These are phyloP conservation scores for Parmelia sp. DNA, from an alignment of 495 filamentous ascomycete genomes.

Conservation along the genomic window DNA sequence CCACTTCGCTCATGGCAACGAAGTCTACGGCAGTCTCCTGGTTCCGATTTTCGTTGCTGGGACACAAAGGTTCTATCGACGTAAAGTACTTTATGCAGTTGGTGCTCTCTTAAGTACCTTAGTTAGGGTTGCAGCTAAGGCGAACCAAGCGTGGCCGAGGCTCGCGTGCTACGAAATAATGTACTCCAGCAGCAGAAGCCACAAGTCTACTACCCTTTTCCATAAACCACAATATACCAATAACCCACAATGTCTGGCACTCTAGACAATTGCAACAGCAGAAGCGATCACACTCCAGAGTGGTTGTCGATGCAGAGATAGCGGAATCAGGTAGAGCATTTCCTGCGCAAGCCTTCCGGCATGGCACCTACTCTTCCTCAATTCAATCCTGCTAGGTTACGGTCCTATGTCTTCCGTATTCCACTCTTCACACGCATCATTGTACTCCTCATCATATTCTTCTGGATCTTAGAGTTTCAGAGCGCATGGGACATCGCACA, in stretches of 20 bases:
- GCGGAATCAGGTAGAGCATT: not conserved
- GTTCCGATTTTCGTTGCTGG: not conserved
- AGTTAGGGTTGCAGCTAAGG: constrained; percentile 13
- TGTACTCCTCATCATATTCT: constrained; percentile 56
- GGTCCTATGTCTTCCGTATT: constrained; percentile 73
- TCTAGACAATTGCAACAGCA: not conserved
- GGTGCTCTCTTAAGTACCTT: no score
- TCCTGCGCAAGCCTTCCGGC: not conserved
- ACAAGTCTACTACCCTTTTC: not conserved
- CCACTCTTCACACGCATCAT: constrained; percentile 80
- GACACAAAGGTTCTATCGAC: no score
- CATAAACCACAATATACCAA: not conserved
- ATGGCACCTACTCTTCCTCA: constrained; percentile 30
- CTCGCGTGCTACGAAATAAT: not conserved
- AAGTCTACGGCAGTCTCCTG: not conserved
- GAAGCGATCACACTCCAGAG: not conserved
- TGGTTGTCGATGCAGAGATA: not conserved
- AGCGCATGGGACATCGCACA: constrained; percentile 59
- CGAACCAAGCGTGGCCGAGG: not conserved
- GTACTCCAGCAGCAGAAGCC: not conserved
- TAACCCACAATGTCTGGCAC: not conserved
- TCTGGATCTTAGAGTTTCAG: constrained; percentile 62
- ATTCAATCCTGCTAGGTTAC: constrained; percentile 46
- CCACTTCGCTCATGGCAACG: not conserved
- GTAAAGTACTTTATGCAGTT: no score